Base-by-base conservation (phyloP, 257 asterid genomes). In the Nemophila menziesii region DNA sequence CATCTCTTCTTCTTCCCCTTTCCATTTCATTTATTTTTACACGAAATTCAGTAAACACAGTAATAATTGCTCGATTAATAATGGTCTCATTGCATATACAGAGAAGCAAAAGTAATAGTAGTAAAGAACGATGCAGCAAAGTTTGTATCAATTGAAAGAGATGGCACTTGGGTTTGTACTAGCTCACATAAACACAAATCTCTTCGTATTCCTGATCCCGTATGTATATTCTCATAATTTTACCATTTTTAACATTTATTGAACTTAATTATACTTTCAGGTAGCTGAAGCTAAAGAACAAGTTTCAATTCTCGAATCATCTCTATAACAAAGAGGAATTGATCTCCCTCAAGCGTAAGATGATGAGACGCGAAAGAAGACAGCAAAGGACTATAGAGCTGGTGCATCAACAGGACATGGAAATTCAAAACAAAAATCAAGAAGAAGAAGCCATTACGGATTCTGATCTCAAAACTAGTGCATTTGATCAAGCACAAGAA, bases 251-350 rank as follows among this genome's bases (percentile, higher is more conserved):
- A 14, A 8, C 18, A 22, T 44, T 12, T 22, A 22, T 17, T 26
- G 5, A 10, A 26, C 10, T 26, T 5, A 10, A 10, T 26, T 26
- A 10, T 26, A 10, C 7, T 24, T 41, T 22, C 72, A 90, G 98
- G 86, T 79, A 11, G 74, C 68, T 10, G 92, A 79, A 56, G 60
- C 78, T 47, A 79, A 79, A 55, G 73, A 61, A 11, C 62, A 74
- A 63, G 75, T 72, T 64, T 48, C 87, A 48, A 54, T 80, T 41
- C 94, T 90, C 49, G 94, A 81, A 66, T 85, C 77, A 19, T 90
- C 84, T 58, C 85, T 90, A 42, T 87, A 90, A 60, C 94, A 63
- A 60, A 85, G 98, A 70, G 98, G 90, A 45, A 70, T 81, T 22
- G 33, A 53, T 53, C 5, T 44, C 45, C 45, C 50, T 51, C 60